phyloP scores from a whole-genome alignment of 2,329 filamentous ascomycete genomes.

The Coniella vitis region DNA sequence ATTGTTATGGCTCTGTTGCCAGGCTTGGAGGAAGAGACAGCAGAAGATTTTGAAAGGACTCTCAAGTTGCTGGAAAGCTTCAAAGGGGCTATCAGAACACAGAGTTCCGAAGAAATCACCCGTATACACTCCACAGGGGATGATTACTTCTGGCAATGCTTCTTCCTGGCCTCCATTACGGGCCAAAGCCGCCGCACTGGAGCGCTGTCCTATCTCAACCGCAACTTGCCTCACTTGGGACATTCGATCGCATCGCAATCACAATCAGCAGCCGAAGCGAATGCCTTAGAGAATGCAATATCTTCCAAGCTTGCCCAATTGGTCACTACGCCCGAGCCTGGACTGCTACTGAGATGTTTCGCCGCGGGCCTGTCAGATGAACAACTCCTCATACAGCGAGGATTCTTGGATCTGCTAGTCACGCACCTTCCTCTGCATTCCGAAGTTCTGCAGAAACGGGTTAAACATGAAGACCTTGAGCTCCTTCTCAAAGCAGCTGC shows the following conservation, averaged over 20 bases:
- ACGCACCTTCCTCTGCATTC: conserved; percentile 84
- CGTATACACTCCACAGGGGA: conserved; percentile 56
- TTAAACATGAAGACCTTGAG: conserved; percentile 70
- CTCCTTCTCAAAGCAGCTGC: conserved; percentile 74
- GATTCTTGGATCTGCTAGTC: conserved; percentile 87
- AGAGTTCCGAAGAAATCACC: conserved; percentile 42
- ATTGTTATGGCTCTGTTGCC: conserved; percentile 84
- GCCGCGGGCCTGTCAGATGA: conserved; percentile 82
- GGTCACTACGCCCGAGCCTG: conserved; percentile 85
- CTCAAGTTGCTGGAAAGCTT: conserved; percentile 72
- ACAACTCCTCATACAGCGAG: conserved; percentile 85
- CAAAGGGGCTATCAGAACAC: conserved; percentile 58
- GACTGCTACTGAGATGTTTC: conserved; percentile 83
- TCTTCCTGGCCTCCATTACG: conserved; percentile 90
- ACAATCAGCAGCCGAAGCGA: conserved; percentile 24
- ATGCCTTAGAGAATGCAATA: conserved; percentile 35
- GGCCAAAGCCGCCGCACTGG: conserved; percentile 78
- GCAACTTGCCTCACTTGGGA: conserved; percentile 69
- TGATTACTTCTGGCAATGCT: conserved; percentile 96
- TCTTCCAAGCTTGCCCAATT: conserved; percentile 52
- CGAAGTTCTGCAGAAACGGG: conserved; percentile 66
- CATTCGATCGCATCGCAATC: conserved; percentile 28
- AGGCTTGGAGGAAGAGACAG: conserved; percentile 90
- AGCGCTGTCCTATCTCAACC: conserved; percentile 76
- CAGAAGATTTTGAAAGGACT: conserved; percentile 92